These are phyloP conservation scores for Diaporthe citri DNA, from an alignment of 2,329 filamentous ascomycete genomes.

Conservation along the genomic window DNA sequence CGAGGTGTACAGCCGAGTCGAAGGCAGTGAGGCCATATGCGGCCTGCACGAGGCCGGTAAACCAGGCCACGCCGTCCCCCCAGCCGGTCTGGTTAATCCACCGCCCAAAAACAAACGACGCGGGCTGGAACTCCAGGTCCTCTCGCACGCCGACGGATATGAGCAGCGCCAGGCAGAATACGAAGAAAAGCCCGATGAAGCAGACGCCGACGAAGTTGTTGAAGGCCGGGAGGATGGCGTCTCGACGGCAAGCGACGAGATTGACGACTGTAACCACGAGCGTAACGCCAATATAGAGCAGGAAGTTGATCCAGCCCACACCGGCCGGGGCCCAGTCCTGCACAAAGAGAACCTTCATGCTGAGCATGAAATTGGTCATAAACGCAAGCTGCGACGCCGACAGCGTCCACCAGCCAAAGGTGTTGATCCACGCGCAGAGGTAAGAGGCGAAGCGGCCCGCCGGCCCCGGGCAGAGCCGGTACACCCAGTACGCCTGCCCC, in stretches of 20 bases:
- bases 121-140: background rate
- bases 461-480: background rate
- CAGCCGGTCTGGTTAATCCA: slow-evolving; percentile 15
- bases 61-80: slow-evolving; percentile 23
- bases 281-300: slow-evolving; percentile 1
- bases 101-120: slow-evolving; percentile 7
- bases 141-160: background rate
- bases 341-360: slow-evolving; percentile 16
- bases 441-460: background rate
- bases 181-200: slow-evolving; percentile 3
- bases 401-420: slow-evolving; percentile 16
- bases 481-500: slow-evolving; percentile 17
- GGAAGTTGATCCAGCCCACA: slow-evolving; percentile 8
- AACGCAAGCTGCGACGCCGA: slow-evolving; percentile 3
- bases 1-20: slow-evolving; percentile 20
- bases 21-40: slow-evolving; percentile 1
- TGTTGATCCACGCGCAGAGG: slow-evolving; percentile 10
- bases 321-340: background rate
- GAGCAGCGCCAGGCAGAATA: background rate
- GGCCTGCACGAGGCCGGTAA: slow-evolving; percentile 15
- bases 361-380: slow-evolving; percentile 15
- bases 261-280: background rate
- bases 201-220: slow-evolving; percentile 19
- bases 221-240: background rate
- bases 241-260: slow-evolving; percentile 7